Evolutionary conservation across 495 filamentous ascomycete species (phyloP).

Genomic region (Penicillium robsamsonii): DNA sequence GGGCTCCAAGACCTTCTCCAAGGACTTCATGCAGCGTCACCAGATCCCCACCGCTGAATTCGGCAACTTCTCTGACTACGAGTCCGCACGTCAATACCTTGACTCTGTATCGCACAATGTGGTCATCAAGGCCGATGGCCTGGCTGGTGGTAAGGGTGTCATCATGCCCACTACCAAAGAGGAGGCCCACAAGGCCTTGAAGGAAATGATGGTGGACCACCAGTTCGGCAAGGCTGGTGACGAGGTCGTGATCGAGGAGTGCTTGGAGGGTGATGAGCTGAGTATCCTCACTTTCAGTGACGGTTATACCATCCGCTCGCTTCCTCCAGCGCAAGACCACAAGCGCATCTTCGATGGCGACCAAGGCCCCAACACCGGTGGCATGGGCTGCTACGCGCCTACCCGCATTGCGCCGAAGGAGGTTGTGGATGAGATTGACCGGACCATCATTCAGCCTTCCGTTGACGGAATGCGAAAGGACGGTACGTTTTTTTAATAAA

Average conservation of each 20-base stretch:
- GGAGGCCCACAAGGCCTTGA: slow-evolving; percentile 77
- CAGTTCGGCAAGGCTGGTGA: slow-evolving; percentile 85
- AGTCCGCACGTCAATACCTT: slow-evolving; percentile 71
- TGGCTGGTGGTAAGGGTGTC: slow-evolving; percentile 91
- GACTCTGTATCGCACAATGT: slow-evolving; percentile 71
- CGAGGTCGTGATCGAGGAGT: slow-evolving; percentile 96
- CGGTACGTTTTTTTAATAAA: slow-evolving; percentile 33
- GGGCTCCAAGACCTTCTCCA: slow-evolving; percentile 93
- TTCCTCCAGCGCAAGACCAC: slow-evolving; percentile 96
- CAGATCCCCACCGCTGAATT: slow-evolving; percentile 88
- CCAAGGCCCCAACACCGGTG: slow-evolving; percentile 89
- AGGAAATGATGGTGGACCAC: slow-evolving; percentile 85
- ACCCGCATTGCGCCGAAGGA: slow-evolving; percentile 76
- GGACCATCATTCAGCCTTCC: slow-evolving; percentile 82
- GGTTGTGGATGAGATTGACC: slow-evolving; percentile 73
- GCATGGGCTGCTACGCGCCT: slow-evolving; percentile 97
- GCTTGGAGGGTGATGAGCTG: slow-evolving; percentile 85
- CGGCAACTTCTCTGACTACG: slow-evolving; percentile 81
- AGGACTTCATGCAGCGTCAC: slow-evolving; percentile 95
- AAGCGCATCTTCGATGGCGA: slow-evolving; percentile 93
- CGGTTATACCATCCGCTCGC: slow-evolving; percentile 75
- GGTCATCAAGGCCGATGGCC: slow-evolving; percentile 84
- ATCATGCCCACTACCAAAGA: slow-evolving; percentile 77
- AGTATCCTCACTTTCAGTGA: slow-evolving; percentile 90
- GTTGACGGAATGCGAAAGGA: slow-evolving; percentile 85